These are phyloP conservation scores for Venturia nashicola DNA, from an alignment of 2,329 filamentous ascomycete genomes.

Conservation along the genomic window DNA sequence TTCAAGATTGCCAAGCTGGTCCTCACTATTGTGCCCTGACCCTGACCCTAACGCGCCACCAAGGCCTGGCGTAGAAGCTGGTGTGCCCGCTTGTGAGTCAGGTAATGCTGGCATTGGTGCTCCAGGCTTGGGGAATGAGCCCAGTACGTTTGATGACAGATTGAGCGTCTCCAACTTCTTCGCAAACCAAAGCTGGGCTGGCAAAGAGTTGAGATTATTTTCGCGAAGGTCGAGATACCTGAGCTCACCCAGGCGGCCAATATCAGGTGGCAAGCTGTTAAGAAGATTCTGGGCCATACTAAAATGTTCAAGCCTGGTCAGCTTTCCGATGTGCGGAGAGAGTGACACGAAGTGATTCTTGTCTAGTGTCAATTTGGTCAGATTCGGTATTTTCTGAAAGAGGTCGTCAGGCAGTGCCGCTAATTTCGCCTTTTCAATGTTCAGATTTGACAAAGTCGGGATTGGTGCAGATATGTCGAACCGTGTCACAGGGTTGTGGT, in stretches of 20 bases:
- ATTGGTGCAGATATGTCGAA: conserved; percentile 72
- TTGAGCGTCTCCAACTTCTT: conserved; percentile 84
- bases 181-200: conserved; percentile 93
- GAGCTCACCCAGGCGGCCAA: conserved; percentile 77
- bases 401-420: conserved; percentile 76
- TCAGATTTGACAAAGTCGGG: conserved; percentile 73
- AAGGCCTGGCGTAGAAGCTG: conserved; percentile 28
- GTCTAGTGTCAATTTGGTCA: conserved; percentile 81
- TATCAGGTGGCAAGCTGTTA: conserved; percentile 70
- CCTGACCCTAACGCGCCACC: conserved; percentile 31
- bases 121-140: conserved; percentile 75
- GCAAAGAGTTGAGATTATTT: conserved; percentile 83
- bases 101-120: conserved; percentile 41
- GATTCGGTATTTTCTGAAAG: conserved; percentile 74
- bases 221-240: conserved; percentile 78
- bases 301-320: conserved; percentile 76
- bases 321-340: conserved; percentile 70
- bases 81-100: conserved; percentile 30
- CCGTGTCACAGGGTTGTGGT: conserved; percentile 89
- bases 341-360: conserved; percentile 93
- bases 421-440: conserved; percentile 82
- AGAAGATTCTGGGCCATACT: conserved; percentile 90
- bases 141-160: conserved; percentile 85
- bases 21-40: conserved; percentile 34
- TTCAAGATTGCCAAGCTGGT: conserved; percentile 60